Percentiles rank a stretch among this genome's conserved stretches.
phyloP scores from a whole-genome alignment of 1,139 yeast species.

The Meyerozyma sp. region DNA sequence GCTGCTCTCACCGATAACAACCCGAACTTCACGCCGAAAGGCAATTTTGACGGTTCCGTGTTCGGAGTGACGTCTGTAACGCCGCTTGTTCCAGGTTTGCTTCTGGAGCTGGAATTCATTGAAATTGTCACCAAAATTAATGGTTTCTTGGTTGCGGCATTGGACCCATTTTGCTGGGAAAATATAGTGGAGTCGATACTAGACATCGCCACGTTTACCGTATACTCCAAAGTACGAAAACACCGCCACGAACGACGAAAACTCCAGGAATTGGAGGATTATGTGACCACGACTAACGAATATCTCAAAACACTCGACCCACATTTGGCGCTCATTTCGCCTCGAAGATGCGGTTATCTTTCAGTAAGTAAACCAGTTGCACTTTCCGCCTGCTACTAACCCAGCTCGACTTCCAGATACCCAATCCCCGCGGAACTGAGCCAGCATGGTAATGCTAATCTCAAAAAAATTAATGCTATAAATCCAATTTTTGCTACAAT shows the following conservation, averaged over 20 bases:
- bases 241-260: slow-evolving; percentile 21
- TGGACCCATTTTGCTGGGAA: slow-evolving; percentile 25
- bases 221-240: slow-evolving; percentile 17
- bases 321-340: slow-evolving; percentile 42
- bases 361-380: slow-evolving; percentile 35
- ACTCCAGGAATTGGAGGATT: slow-evolving; percentile 39
- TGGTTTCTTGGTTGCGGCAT: slow-evolving; percentile 31
- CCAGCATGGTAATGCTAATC: too few relatives aligned
- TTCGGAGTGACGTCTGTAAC: slow-evolving; percentile 53
- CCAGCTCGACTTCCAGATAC: slow-evolving; percentile 46
- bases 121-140: slow-evolving; percentile 45
- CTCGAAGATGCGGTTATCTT: slow-evolving; percentile 54
- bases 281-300: slow-evolving; percentile 20
- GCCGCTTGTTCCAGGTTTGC: slow-evolving; percentile 43
- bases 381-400: slow-evolving; percentile 6
- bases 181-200: slow-evolving; percentile 37
- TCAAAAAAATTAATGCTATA: too few relatives aligned
- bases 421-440: slow-evolving; percentile 10
- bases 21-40: slow-evolving; percentile 27
- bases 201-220: slow-evolving; percentile 43
- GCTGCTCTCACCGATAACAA: slow-evolving; percentile 43
- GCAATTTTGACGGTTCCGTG: slow-evolving; percentile 31
- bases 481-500: too few relatives aligned
- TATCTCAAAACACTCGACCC: slow-evolving; percentile 1
- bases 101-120: slow-evolving; percentile 29